phyloP scores from a whole-genome alignment of 148 eudicot species.

The Beta vulgaris region DNA sequence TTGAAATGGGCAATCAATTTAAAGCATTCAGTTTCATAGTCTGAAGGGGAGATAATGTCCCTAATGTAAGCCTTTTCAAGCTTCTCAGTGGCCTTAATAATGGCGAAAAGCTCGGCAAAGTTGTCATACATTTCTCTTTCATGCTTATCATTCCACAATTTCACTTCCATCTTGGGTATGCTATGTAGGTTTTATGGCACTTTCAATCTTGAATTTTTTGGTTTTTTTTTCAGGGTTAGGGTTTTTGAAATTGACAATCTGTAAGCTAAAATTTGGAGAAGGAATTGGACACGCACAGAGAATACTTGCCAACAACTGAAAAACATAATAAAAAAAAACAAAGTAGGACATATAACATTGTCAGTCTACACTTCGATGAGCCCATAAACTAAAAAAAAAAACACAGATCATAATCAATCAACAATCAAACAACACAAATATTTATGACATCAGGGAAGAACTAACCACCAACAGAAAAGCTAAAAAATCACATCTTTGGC shows the following conservation, averaged over 20 bases:
- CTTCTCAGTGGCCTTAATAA: conserved; percentile 80
- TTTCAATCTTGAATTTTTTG: conserved; percentile 4
- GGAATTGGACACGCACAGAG: conserved; percentile 94
- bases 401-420: conserved; percentile 10
- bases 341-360: neutral
- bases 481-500: too few relatives aligned
- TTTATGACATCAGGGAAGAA: neutral
- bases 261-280: conserved; percentile 57
- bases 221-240: conserved; percentile 27
- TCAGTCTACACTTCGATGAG: conserved; percentile 14
- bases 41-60: conserved; percentile 58
- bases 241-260: conserved; percentile 18
- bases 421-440: neutral
- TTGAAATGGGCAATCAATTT: conserved; percentile 78
- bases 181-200: neutral
- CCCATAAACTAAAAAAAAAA: neutral
- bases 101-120: conserved; percentile 81
- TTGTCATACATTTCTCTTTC: conserved; percentile 89
- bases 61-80: conserved; percentile 74
- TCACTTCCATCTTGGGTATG: conserved; percentile 57
- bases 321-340: conserved; percentile 21
- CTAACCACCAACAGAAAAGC: conserved; percentile 1
- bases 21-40: conserved; percentile 69
- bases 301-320: conserved; percentile 28
- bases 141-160: conserved; percentile 84